These are phyloP conservation scores for Quercus engelmannii DNA, from an alignment of 306 rosid species.

Conservation along the genomic window DNA sequence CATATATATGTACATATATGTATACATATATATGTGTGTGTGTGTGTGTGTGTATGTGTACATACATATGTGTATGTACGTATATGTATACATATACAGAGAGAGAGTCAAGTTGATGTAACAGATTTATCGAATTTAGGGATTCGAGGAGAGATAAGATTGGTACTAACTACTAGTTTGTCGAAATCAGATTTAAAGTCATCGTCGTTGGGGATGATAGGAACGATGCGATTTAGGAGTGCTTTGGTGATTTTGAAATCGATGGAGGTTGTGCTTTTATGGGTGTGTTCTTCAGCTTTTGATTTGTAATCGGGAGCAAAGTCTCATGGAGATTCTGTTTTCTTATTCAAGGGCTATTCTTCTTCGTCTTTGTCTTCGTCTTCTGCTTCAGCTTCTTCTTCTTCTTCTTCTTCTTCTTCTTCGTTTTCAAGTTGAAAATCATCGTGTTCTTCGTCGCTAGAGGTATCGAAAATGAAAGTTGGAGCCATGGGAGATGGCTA, in stretches of 20 bases:
- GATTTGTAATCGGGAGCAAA: constrained; percentile 67
- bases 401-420: background rate
- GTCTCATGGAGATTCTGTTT: constrained; percentile 85
- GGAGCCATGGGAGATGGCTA: constrained; percentile 38
- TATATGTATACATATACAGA: too few relatives aligned
- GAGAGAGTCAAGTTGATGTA: background rate
- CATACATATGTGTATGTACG: too few relatives aligned
- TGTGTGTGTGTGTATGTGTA: too few relatives aligned
- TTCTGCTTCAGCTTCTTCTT: constrained; percentile 18
- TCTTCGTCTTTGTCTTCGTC: background rate
- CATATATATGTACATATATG: too few relatives aligned
- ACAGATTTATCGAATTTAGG: background rate
- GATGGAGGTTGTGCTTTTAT: constrained; percentile 77
- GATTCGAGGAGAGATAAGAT: background rate
- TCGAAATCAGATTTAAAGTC: constrained; percentile 56
- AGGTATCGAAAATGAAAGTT: constrained; percentile 67
- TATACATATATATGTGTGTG: too few relatives aligned
- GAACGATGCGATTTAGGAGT: constrained; percentile 39
- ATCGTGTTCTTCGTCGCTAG: constrained; percentile 76
- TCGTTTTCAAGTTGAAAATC: constrained; percentile 32
- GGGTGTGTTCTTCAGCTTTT: constrained; percentile 87
- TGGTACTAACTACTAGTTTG: constrained; percentile 39
- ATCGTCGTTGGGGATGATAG: constrained; percentile 19
- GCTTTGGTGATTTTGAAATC: constrained; percentile 73
- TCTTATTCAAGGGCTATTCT: constrained; percentile 20